Evolutionary conservation across 176 grass and related monocot species (phyloP), one percentile per base, ranked within the genome.

Genomic region (Avena sativa): DNA sequence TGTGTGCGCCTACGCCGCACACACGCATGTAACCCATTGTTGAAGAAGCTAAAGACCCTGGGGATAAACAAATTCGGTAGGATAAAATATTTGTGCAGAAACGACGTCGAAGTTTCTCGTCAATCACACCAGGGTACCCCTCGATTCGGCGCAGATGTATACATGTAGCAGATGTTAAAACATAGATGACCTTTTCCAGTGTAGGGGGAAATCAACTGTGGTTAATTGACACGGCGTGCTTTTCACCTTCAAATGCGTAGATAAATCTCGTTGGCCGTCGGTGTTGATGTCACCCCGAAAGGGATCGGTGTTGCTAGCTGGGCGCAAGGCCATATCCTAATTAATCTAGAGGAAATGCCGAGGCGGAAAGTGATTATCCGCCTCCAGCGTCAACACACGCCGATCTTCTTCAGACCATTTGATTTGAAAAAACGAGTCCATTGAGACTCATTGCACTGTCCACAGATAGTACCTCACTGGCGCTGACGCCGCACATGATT

Each of bases 221-320:
- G 38, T 44, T 9, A 79, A 80, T 64, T 38, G 65, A 58, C 20
- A 12, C 21, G 12, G n/a, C 8, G 23, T 26, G 51, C 78, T 77
- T 86, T 81, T 58, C 36, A 25, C 38, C 59, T 5, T 51, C 34
- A 70, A 6, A 75, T 85, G 69, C 26, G 34, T 43, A 28, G 53
- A 58, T 69, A 74, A 21, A 14, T 56, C 57, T 48, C 34, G 64
- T 53, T 79, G 75, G 55, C 38, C 9, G 49, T 85, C 49, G 19
- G 40, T 81, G 57, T 81, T 59, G 83, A 65, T 81, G 58, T 58
- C 59, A 57, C 80, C 48, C 23, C 2, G 17, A 85, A 53, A 78
- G n/a, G 8, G 57, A n/a, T 43, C 40, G 40, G 6, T 36, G 52
- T 48, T 83, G 19, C 19, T 43, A 28, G 40, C 19, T 43, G 52